Evolutionary conservation across 345 rosid species (phyloP), one percentile per base, ranked within the genome.

Genomic region (Eucalyptus pumila): DNA sequence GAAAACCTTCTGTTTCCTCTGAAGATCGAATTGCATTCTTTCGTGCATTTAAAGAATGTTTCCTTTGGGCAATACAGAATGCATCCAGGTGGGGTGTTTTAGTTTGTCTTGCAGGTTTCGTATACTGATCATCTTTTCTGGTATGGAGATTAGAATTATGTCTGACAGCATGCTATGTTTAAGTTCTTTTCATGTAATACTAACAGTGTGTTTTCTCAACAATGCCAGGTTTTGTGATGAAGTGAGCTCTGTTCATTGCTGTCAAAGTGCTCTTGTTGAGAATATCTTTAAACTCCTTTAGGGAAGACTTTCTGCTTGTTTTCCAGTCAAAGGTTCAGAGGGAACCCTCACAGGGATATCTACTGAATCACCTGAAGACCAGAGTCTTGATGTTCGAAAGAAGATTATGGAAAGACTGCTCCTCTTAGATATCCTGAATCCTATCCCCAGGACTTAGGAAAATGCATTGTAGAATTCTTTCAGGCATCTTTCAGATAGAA

Each of bases 381-480:
- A 88, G 62, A 85, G 67, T 92, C 87, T 67, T 54, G 87, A 90
- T 89, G 90, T 87, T 47, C 92, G 76, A 56, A 93, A 88, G 60
- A 94, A 93, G 91, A 85, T 89, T 50, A 87, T 87, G 48, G 96
- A 90, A 87, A 90, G 90, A 37, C 86, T n/a, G n/a, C 86, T 88
- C 90, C 91, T 90, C 80, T 88, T 86, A 92, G 90, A 88, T 87
- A 88, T 90, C 91, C 95, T 14, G 27, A 56, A 80, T 91, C 91
- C 89, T 95, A 93, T 92, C 88, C 91, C 88, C 92, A 94, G 89
- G 99, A 95, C 89, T 92, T 96, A 91, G 99, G 99, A 88, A 95
- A 93, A 91, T 97, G 98, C 92, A 95, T 97, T 85, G 16, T 95
- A 81, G 98, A 94, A 94, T 96, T 92, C 95, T 97, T 89, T 94